Conservation (phyloP, 257 asterid species). For the Solanum rostratum region DNA sequence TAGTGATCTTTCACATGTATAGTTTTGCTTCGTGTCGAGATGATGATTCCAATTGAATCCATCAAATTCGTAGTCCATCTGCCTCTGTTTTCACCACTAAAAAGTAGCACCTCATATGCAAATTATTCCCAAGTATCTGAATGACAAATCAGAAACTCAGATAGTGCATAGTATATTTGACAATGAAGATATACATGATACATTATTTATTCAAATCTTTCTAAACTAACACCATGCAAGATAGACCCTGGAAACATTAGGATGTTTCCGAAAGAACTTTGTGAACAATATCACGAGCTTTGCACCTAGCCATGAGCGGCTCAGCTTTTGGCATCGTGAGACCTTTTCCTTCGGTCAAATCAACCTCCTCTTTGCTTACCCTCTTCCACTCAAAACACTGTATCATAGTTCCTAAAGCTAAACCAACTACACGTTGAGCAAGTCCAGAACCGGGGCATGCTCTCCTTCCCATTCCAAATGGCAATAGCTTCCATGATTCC, state of each 20-base stretch:
- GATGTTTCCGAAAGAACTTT: not conserved
- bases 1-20: not conserved
- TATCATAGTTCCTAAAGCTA: slow-evolving; percentile 32
- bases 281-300: slow-evolving; percentile 10
- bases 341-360: slow-evolving; percentile 44
- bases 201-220: not conserved
- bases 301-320: slow-evolving; percentile 40
- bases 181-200: not conserved
- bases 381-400: slow-evolving; percentile 62
- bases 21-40: not conserved
- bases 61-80: not conserved
- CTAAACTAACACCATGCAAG: not conserved
- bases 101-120: not conserved
- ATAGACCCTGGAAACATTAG: not conserved
- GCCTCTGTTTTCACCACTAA: not conserved
- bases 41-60: not conserved
- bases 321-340: slow-evolving; percentile 20
- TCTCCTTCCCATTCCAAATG: slow-evolving; percentile 73
- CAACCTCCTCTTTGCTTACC: slow-evolving; percentile 17
- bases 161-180: not conserved
- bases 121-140: not conserved
- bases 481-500: slow-evolving; percentile 24
- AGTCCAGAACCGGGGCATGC: slow-evolving; percentile 56
- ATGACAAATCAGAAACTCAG: not conserved
- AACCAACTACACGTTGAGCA: slow-evolving; percentile 39